A percentile compares a stretch with the other conserved stretches of the same genome.
Conservation (phyloP, 2,329 filamentous ascomycete species). For the Ceratocystis alfenasii region DNA sequence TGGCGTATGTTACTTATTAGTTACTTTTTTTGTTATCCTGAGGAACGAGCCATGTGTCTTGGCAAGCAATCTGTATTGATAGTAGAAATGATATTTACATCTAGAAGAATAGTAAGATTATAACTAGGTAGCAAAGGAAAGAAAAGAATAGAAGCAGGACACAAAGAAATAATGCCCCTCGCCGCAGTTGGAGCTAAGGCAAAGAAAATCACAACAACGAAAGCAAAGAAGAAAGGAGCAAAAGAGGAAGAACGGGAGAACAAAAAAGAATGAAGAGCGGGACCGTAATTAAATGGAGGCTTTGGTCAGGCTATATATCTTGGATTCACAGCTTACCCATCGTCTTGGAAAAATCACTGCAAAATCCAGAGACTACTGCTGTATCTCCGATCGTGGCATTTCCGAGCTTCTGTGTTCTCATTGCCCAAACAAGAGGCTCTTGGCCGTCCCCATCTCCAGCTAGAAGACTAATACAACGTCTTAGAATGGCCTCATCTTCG, state of each 20-base stretch:
- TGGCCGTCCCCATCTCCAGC: background rate
- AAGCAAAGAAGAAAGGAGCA: background rate
- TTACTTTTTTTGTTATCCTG: no score
- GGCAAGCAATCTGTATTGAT: no score
- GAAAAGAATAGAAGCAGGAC: background rate
- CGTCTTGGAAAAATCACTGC: conserved; percentile 10
- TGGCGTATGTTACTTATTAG: background rate
- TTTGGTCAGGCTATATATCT: background rate
- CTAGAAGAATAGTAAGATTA: background rate
- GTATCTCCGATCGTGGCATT: background rate
- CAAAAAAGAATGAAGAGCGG: background rate
- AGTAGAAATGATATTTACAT: background rate
- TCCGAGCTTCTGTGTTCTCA: conserved; percentile 3
- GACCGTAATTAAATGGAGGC: background rate
- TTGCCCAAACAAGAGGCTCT: conserved; percentile 11
- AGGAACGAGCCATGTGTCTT: no score
- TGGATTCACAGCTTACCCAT: background rate
- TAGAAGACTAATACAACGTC: conserved; percentile 10
- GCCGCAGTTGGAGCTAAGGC: background rate
- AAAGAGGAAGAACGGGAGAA: background rate
- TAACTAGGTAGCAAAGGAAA: background rate
- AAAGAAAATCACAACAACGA: background rate
- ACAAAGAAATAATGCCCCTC: background rate
- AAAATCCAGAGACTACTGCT: background rate
- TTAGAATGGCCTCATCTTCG: background rate